Base-by-base conservation (phyloP, 192 early-diverging fungal species). In the Anaeromyces robustus region DNA sequence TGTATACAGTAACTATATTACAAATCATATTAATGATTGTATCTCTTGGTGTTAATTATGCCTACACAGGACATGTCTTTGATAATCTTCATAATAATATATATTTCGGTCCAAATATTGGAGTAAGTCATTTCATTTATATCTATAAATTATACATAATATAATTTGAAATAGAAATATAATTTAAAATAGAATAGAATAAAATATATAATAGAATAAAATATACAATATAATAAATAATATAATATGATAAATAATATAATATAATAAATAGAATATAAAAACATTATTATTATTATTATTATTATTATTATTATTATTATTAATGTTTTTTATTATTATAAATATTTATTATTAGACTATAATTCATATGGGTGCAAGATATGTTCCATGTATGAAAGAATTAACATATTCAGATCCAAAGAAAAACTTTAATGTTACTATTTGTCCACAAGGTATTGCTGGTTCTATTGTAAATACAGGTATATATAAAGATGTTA, bases 321-420 rank as follows among this genome's bases (percentile, higher is more conserved):
- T 79, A 19, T 29, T 43, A 81, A 7, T 30, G 29, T 43, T 32
- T 31, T 30, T 77, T 28, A 77, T 29, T 43, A 28, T 79, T 16
- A 12, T 41, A 12, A 39, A 30, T 31, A 12, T 30, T 41, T 81
- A 30, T 14, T 78, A 4, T 26, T 85, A 90, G 92, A 84, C 88
- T 0, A 86, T 95, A 30, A 92, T 96, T 37, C 83, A 84, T 22
- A 81, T 92, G 29, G 95, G 95, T 19, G 94, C 93, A 1, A 86
- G 94, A 12, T 95, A 92, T 83, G 88, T 92, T 4, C 93, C 94
- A 26, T 96, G 95, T 83, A 96, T 96, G 89, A 85, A 90, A 82
- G 80, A 30, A 80, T 82, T 29, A n/a, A n/a, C n/a, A n/a, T n/a
- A n/a, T n/a, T n/a, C n/a, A n/a, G n/a, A n/a, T n/a, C n/a, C n/a